phyloP scores from a whole-genome alignment of 2,329 filamentous ascomycete genomes.

The Laburnicola sp. region DNA sequence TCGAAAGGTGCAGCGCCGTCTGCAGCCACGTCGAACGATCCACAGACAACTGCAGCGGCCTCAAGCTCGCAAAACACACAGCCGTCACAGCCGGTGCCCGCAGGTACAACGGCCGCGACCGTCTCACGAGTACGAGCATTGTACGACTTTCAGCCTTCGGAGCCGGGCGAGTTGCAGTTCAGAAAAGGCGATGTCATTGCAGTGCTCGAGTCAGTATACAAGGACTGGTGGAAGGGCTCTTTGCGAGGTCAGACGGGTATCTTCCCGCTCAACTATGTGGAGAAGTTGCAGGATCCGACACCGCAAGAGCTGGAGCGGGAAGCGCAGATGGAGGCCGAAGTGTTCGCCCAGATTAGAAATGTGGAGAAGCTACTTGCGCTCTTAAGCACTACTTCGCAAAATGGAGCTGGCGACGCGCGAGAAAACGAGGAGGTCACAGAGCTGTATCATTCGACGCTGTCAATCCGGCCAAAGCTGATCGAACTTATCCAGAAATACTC shows the following conservation, averaged over 20 bases:
- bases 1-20: constrained; percentile 58
- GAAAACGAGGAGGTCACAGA: constrained; percentile 96
- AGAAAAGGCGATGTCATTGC: constrained; percentile 97
- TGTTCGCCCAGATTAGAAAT: constrained; percentile 76
- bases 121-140: constrained; percentile 91
- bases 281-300: constrained; percentile 94
- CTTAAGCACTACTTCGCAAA: constrained; percentile 73
- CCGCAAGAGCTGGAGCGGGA: constrained; percentile 92
- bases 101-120: constrained; percentile 91
- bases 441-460: constrained; percentile 88
- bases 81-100: constrained; percentile 63
- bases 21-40: constrained; percentile 47
- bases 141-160: constrained; percentile 92
- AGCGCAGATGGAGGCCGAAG: constrained; percentile 88
- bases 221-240: constrained; percentile 99
- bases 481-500: constrained; percentile 99
- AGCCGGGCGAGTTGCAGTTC: constrained; percentile 93
- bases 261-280: constrained; percentile 97
- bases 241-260: constrained; percentile 94
- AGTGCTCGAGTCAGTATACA: constrained; percentile 95
- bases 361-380: constrained; percentile 83
- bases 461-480: constrained; percentile 94
- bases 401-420: constrained; percentile 64
- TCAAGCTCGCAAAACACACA: constrained; percentile 40
- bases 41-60: constrained; percentile 37